A percentile compares a stretch with the other conserved stretches of the same genome.
Evolutionary conservation across 345 rosid species (phyloP).

Genomic region (Lepidium aucheri): DNA sequence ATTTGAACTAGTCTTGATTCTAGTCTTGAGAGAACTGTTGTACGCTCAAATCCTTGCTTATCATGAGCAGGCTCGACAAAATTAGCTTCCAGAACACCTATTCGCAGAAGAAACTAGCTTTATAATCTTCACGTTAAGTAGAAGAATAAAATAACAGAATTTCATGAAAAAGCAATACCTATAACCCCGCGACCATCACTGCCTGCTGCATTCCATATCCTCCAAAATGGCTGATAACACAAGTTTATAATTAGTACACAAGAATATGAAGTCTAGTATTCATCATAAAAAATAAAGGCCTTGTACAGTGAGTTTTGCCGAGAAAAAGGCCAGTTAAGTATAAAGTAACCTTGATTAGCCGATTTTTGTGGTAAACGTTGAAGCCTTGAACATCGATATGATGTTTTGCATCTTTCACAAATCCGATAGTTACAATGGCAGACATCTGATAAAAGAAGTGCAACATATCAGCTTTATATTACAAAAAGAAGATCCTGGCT

Average conservation of each 20-base stretch:
- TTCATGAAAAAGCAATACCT: constrained; percentile 37
- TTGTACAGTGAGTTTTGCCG: not conserved
- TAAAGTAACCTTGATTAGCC: constrained; percentile 76
- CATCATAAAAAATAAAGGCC: not conserved
- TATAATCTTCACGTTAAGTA: not conserved
- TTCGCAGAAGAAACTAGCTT: constrained; percentile 18
- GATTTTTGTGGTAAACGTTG: constrained; percentile 91
- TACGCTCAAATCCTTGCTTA: constrained; percentile 94
- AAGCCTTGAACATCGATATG: constrained; percentile 95
- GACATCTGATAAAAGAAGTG: constrained; percentile 46
- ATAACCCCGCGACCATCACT: constrained; percentile 95
- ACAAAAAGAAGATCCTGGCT: not conserved
- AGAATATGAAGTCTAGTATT: not conserved
- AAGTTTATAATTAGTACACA: not conserved
- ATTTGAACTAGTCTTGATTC: constrained; percentile 66
- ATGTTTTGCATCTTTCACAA: constrained; percentile 84
- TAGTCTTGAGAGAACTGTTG: constrained; percentile 82
- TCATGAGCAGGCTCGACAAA: constrained; percentile 97
- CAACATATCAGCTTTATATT: constrained; percentile 12
- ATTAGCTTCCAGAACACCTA: constrained; percentile 91
- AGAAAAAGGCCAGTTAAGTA: not conserved
- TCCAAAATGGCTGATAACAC: constrained; percentile 85
- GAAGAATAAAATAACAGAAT: not conserved
- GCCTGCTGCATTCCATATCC: constrained; percentile 90
- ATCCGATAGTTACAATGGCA: constrained; percentile 74